Percentiles rank a stretch among this genome's conserved stretches.
phyloP scores from a whole-genome alignment of 2,329 filamentous ascomycete species.

The Pseudogymnoascus sp. region DNA sequence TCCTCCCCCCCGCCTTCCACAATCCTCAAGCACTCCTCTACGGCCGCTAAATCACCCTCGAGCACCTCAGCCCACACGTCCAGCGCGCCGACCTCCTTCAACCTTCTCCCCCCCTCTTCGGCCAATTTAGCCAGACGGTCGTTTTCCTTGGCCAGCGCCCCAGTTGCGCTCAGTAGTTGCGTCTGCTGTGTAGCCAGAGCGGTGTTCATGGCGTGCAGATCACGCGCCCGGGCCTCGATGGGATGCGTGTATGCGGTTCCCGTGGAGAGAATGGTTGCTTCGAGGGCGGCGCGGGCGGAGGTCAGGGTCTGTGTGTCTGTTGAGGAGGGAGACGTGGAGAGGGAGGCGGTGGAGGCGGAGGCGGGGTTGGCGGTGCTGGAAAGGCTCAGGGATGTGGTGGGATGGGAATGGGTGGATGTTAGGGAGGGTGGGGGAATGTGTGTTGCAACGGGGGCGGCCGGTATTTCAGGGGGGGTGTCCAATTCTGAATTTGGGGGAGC shows the following conservation, averaged over 20 bases:
- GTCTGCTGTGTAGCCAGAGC: constrained; percentile 60
- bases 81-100: constrained; percentile 74
- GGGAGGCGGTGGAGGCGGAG: constrained; percentile 6
- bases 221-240: constrained; percentile 57
- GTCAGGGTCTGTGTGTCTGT: constrained; percentile 32
- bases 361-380: constrained; percentile 8
- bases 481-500: not conserved
- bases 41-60: constrained; percentile 55
- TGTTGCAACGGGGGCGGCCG: not conserved
- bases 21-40: constrained; percentile 56
- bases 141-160: constrained; percentile 52
- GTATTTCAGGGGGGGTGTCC: not conserved
- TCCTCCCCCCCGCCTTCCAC: constrained; percentile 28
- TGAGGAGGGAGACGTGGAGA: constrained; percentile 17
- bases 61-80: constrained; percentile 85
- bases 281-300: constrained; percentile 49
- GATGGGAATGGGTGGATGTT: not conserved
- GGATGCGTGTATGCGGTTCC: constrained; percentile 62
- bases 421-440: not conserved
- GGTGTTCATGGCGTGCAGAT: constrained; percentile 60
- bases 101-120: constrained; percentile 49
- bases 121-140: constrained; percentile 57
- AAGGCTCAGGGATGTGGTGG: constrained; percentile 6
- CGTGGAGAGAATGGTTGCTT: constrained; percentile 44
- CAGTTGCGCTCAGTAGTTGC: constrained; percentile 53